phyloP scores from a whole-genome alignment of 1,139 yeast species.

The Hemisphaericaspora xylanilytica region DNA sequence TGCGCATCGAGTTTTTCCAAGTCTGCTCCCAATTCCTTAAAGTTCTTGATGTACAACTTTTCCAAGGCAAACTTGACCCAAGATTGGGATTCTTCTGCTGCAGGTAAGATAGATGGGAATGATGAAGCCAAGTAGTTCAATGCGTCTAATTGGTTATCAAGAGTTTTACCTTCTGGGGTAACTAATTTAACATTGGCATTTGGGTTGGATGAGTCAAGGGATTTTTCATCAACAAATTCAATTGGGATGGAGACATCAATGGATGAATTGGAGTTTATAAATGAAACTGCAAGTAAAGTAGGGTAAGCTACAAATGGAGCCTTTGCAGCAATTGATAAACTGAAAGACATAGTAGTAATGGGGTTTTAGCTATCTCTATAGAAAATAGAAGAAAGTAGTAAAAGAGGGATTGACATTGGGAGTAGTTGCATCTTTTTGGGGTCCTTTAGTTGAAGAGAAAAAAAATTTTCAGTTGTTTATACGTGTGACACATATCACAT shows the following conservation, averaged over 20 bases:
- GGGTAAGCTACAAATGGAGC: slow-evolving; percentile 81
- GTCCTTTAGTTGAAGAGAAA: too few relatives aligned
- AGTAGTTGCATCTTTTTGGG: too few relatives aligned
- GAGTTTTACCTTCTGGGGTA: slow-evolving; percentile 45
- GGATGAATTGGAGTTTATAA: slow-evolving; percentile 55
- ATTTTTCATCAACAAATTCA: slow-evolving; percentile 65
- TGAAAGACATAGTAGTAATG: slow-evolving; percentile 23
- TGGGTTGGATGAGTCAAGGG: slow-evolving; percentile 36
- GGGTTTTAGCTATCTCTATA: not conserved
- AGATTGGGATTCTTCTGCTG: slow-evolving; percentile 37
- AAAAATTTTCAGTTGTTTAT: too few relatives aligned
- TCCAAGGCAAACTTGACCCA: slow-evolving; percentile 73
- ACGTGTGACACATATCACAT: not conserved
- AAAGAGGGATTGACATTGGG: not conserved
- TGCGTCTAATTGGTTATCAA: slow-evolving; percentile 43
- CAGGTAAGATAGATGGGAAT: slow-evolving; percentile 39
- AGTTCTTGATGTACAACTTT: slow-evolving; percentile 77
- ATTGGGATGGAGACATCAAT: slow-evolving; percentile 49
- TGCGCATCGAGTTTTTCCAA: slow-evolving; percentile 76
- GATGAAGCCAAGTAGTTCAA: slow-evolving; percentile 45
- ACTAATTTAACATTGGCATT: slow-evolving; percentile 43
- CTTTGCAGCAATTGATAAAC: slow-evolving; percentile 75
- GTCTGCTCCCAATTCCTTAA: slow-evolving; percentile 73
- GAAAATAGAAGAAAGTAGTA: not conserved
- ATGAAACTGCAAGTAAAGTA: slow-evolving; percentile 73